These are phyloP conservation scores for Platanthera zijinensis DNA, from an alignment of 106 monocot species.

Conservation along the genomic window DNA sequence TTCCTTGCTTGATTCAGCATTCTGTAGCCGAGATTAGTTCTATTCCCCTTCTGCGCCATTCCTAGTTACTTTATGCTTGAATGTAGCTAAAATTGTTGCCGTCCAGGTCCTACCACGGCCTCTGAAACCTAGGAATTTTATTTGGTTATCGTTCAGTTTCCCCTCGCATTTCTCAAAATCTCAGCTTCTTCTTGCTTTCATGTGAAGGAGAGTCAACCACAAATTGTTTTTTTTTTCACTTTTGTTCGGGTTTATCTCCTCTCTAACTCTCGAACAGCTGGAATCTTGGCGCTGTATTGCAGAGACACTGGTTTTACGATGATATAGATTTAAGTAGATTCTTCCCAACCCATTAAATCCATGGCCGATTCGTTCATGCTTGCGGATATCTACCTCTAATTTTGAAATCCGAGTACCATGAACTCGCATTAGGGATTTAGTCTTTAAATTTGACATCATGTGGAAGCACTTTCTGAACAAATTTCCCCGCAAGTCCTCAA, in stretches of 20 bases:
- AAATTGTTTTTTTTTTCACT: not conserved
- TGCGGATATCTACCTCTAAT: not conserved
- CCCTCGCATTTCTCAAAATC: not conserved
- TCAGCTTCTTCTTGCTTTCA: not conserved
- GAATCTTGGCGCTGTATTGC: not conserved
- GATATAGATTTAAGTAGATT: not conserved
- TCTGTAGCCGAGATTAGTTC: not conserved
- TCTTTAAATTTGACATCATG: slow-evolving; percentile 30
- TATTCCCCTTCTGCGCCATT: not conserved
- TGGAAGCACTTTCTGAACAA: slow-evolving; percentile 82
- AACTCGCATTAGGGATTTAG: not conserved
- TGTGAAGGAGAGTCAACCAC: not conserved
- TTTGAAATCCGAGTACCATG: not conserved
- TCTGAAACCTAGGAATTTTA: not conserved
- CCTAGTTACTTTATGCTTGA: not conserved
- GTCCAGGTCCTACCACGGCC: not conserved
- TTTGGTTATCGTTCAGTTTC: not conserved
- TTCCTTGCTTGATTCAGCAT: not conserved
- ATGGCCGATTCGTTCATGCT: not conserved
- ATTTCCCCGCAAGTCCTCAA: slow-evolving; percentile 51
- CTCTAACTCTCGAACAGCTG: not conserved
- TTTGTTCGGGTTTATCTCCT: not conserved
- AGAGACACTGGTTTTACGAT: not conserved
- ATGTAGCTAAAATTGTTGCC: not conserved
- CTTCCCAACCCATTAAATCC: not conserved